Evolutionary conservation across 176 grass and related monocot species (phyloP).

Genomic region (Zoysia pacifica): DNA sequence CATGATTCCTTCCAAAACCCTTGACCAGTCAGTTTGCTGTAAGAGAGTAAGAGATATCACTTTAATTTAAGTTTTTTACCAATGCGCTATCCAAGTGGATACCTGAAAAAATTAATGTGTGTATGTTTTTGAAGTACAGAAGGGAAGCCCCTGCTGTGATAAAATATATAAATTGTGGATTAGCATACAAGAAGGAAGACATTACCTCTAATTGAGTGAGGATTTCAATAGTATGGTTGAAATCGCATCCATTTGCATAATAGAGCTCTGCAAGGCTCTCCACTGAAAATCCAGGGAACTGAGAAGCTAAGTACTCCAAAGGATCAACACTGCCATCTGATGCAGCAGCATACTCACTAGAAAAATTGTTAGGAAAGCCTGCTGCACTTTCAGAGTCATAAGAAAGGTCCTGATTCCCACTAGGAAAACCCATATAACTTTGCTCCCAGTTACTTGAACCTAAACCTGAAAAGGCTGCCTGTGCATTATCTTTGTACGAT

Average conservation of each 20-base stretch:
- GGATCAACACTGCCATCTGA: slow-evolving; percentile 57
- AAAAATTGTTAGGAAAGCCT: slow-evolving; percentile 56
- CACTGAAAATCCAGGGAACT: slow-evolving; percentile 87
- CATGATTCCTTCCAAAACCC: not conserved
- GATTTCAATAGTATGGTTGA: slow-evolving; percentile 86
- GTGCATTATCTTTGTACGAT: slow-evolving; percentile 56
- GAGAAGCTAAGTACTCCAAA: slow-evolving; percentile 73
- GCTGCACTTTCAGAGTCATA: slow-evolving; percentile 50
- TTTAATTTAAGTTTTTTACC: not conserved
- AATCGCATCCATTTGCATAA: slow-evolving; percentile 80
- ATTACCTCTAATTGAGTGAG: slow-evolving; percentile 93
- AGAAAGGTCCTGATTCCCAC: slow-evolving; percentile 52
- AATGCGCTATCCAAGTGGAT: not conserved
- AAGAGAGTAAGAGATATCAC: not conserved
- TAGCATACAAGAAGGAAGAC: not conserved
- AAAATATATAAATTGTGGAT: not conserved
- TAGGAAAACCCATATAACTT: slow-evolving; percentile 36
- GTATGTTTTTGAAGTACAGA: too few species aligned
- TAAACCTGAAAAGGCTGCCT: slow-evolving; percentile 47
- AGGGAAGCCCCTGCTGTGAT: too few species aligned
- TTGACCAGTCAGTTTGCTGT: not conserved
- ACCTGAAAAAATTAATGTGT: not conserved
- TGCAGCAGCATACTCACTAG: slow-evolving; percentile 53
- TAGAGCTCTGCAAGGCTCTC: slow-evolving; percentile 88
- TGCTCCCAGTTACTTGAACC: slow-evolving; percentile 72